Conservation (phyloP, 73 alveolate species). For the Blepharisma japonicum region DNA sequence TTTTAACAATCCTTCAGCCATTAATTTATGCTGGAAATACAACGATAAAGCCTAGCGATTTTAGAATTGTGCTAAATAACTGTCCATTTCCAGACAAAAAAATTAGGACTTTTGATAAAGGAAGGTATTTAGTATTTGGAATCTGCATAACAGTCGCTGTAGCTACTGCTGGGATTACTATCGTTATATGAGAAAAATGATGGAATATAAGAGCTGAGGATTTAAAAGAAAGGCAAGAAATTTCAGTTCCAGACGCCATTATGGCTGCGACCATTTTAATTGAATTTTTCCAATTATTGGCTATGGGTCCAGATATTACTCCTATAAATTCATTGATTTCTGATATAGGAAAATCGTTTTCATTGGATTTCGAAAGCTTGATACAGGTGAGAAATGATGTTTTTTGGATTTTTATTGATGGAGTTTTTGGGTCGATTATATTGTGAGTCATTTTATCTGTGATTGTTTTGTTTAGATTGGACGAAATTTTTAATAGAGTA, state of each 20-base stretch:
- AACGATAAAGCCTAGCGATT: not conserved
- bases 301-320: slow-evolving; percentile 21
- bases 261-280: slow-evolving; percentile 7
- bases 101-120: not conserved
- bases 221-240: not conserved
- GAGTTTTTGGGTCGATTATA: too few relatives aligned
- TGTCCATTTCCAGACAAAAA: slow-evolving; percentile 19
- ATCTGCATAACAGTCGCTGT: not conserved
- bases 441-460: too few relatives aligned
- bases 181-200: not conserved
- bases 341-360: too few relatives aligned
- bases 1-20: not conserved
- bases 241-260: slow-evolving; percentile 1
- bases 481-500: too few relatives aligned
- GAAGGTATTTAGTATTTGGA: not conserved
- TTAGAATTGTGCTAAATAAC: not conserved
- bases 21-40: not conserved
- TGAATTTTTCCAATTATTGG: slow-evolving; percentile 30
- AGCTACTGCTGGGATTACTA: not conserved
- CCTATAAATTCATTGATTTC: too few relatives aligned
- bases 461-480: too few relatives aligned
- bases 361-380: too few relatives aligned
- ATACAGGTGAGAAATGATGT: too few relatives aligned
- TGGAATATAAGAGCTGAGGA: not conserved
- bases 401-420: too few relatives aligned